phyloP scores from a whole-genome alignment of 805 yeast genomes.

The Wickerhamomyces chambardii region DNA sequence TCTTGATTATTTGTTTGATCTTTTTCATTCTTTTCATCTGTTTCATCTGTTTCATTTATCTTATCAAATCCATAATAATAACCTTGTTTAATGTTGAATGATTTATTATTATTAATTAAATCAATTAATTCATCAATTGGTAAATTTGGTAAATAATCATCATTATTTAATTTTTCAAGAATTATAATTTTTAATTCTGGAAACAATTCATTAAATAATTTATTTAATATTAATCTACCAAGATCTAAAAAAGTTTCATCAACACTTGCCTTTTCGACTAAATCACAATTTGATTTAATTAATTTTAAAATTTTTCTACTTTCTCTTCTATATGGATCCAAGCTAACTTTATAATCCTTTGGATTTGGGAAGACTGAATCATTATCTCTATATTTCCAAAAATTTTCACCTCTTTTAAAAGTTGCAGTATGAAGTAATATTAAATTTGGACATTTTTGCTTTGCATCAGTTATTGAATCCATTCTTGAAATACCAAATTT shows the following conservation, averaged over 20 bases:
- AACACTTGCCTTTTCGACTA: constrained; percentile 89
- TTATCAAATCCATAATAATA: constrained; percentile 1
- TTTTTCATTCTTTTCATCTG: no score
- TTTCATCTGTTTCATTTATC: no score
- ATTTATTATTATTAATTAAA: constrained; percentile 16
- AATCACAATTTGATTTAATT: constrained; percentile 50
- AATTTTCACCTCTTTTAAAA: constrained; percentile 75
- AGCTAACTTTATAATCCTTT: constrained; percentile 66
- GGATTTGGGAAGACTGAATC: constrained; percentile 57
- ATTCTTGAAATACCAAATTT: constrained; percentile 73
- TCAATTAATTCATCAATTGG: constrained; percentile 23
- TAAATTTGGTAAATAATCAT: constrained; percentile 33
- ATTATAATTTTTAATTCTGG: constrained; percentile 31
- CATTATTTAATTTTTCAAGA: constrained; percentile 5
- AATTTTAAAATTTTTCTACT: constrained; percentile 69
- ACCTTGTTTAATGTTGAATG: background rate
- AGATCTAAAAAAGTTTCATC: constrained; percentile 89
- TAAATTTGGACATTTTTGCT: constrained; percentile 65
- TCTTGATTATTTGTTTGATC: no score
- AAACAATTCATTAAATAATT: constrained; percentile 26
- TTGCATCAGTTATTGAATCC: constrained; percentile 63
- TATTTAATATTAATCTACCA: constrained; percentile 50
- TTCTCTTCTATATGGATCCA: constrained; percentile 89
- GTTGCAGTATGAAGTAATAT: constrained; percentile 90
- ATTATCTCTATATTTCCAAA: constrained; percentile 63